These are phyloP conservation scores for Blastobotrys elegans DNA, from an alignment of 1,139 yeast species.

Conservation along the genomic window DNA sequence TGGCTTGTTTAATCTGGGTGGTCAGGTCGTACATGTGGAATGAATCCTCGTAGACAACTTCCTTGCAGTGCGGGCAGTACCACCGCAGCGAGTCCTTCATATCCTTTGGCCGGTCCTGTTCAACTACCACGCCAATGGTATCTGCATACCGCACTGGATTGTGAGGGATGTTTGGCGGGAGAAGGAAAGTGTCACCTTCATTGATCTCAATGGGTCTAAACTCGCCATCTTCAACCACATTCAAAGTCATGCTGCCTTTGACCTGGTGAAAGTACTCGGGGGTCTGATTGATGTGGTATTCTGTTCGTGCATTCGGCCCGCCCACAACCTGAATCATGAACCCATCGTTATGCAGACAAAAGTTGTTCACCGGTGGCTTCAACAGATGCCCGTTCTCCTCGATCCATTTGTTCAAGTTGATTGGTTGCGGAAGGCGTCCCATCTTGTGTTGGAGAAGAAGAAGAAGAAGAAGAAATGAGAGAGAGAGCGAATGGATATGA, in stretches of 20 bases:
- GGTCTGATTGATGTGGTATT: constrained; percentile 88
- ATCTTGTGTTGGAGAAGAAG: not conserved
- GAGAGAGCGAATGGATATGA: not conserved
- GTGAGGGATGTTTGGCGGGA: constrained; percentile 82
- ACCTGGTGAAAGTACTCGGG: constrained; percentile 91
- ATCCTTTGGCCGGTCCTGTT: constrained; percentile 79
- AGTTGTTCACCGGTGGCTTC: constrained; percentile 91
- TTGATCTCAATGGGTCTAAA: constrained; percentile 70
- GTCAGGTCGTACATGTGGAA: constrained; percentile 82
- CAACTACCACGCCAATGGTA: constrained; percentile 91
- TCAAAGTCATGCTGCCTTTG: constrained; percentile 79
- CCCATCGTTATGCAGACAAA: constrained; percentile 84
- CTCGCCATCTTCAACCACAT: constrained; percentile 77
- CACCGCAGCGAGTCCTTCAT: constrained; percentile 70
- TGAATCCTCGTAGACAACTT: constrained; percentile 59
- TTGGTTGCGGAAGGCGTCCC: constrained; percentile 62
- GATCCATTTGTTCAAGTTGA: constrained; percentile 77
- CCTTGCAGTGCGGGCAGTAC: constrained; percentile 73
- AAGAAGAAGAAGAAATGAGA: not conserved
- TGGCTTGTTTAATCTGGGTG: constrained; percentile 83
- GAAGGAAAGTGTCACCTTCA: constrained; percentile 83
- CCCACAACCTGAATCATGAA: constrained; percentile 93
- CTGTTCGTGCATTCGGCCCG: constrained; percentile 92
- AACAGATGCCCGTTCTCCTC: constrained; percentile 67
- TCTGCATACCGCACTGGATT: constrained; percentile 82